A percentile compares a stretch with the other conserved stretches of the same genome.
Evolutionary conservation across 495 filamentous ascomycete species (phyloP).

Genomic region (Tuber magnatum): DNA sequence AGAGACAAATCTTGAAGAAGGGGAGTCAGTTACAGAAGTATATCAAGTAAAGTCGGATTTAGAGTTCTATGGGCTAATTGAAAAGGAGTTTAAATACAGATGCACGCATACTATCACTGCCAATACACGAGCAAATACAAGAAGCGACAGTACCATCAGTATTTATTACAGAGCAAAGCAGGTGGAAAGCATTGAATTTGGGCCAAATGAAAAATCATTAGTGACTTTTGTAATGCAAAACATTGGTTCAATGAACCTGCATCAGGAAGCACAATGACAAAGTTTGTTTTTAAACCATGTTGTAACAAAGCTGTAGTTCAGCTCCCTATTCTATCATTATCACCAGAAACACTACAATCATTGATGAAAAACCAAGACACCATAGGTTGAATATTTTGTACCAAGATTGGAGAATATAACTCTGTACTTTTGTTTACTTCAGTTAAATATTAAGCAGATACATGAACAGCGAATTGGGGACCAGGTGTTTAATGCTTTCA

Average conservation of each 20-base stretch:
- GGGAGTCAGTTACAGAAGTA: no score
- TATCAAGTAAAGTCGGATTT: no score
- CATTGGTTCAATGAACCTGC: not conserved
- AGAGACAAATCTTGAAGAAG: no score
- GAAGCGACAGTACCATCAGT: no score
- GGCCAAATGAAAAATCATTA: not conserved
- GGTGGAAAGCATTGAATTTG: not conserved
- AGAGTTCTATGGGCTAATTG: no score
- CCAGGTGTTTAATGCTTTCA: not conserved
- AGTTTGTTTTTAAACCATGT: not conserved
- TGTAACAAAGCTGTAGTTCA: not conserved
- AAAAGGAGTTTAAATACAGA: no score
- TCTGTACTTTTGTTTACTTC: not conserved
- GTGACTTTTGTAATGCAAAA: not conserved
- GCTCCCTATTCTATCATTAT: not conserved
- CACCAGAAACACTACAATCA: not conserved
- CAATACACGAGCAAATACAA: no score
- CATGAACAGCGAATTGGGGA: not conserved
- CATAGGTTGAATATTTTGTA: not conserved
- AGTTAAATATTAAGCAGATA: not conserved
- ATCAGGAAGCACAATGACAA: not conserved
- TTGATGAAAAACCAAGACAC: not conserved
- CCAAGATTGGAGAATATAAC: not conserved
- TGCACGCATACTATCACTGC: no score
- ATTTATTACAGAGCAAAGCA: no score